Conservation (phyloP, 768 basidiomycete species). For the Leccinum uliginosum region DNA sequence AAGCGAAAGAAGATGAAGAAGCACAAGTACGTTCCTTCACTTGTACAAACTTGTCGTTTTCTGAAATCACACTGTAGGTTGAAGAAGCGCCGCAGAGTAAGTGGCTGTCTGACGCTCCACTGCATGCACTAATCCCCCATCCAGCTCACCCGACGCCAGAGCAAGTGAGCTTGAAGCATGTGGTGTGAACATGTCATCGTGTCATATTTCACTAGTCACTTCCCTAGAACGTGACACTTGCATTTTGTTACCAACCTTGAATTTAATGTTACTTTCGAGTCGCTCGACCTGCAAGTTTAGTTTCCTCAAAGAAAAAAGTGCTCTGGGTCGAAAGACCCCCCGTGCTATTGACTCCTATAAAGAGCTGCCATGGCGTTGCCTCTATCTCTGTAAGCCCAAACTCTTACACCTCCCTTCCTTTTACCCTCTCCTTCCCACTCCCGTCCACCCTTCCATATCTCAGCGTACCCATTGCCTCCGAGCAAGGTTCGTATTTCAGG, state of each 20-base stretch:
- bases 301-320: background rate
- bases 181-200: background rate
- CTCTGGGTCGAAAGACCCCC: background rate
- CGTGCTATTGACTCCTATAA: background rate
- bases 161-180: conserved; percentile 19
- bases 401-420: conserved; percentile 62
- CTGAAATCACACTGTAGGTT: conserved; percentile 44
- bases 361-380: background rate
- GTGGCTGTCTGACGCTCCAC: conserved; percentile 23
- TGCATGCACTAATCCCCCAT: conserved; percentile 12
- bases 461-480: conserved; percentile 52
- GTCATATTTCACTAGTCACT: background rate
- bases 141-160: conserved; percentile 45
- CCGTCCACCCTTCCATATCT: conserved; percentile 63
- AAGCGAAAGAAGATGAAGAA: conserved; percentile 94
- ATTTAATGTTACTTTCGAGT: background rate
- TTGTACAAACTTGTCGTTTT: conserved; percentile 3
- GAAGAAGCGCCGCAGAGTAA: conserved; percentile 85
- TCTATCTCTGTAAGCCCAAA: conserved; percentile 47
- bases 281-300: background rate
- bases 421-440: conserved; percentile 67
- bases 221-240: conserved; percentile 2
- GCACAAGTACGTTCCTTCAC: conserved; percentile 68
- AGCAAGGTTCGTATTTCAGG: conserved; percentile 47
- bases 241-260: conserved; percentile 1